phyloP scores from a whole-genome alignment of 1,139 yeast genomes.

The Nakaseomyces nivariensis region DNA sequence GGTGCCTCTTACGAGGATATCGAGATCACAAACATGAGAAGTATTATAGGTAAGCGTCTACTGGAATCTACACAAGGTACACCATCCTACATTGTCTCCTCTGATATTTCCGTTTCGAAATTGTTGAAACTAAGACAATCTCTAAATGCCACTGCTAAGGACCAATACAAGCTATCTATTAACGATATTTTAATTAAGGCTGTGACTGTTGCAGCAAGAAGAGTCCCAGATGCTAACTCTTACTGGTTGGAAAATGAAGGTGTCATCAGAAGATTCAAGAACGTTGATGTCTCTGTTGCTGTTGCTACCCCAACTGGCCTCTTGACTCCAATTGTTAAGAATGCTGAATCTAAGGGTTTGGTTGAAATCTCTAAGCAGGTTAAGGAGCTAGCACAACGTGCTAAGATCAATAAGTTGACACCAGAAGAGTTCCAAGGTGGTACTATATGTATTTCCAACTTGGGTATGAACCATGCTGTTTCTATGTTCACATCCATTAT shows the following conservation, averaged over 20 bases:
- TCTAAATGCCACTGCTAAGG: slow-evolving; percentile 75
- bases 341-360: slow-evolving; percentile 82
- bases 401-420: slow-evolving; percentile 79
- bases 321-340: slow-evolving; percentile 87
- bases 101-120: slow-evolving; percentile 78
- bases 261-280: slow-evolving; percentile 82
- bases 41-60: slow-evolving; percentile 83
- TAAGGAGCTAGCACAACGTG: slow-evolving; percentile 92
- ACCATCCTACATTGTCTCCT: slow-evolving; percentile 88
- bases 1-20: slow-evolving; percentile 63
- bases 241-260: slow-evolving; percentile 88
- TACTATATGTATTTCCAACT: slow-evolving; percentile 92
- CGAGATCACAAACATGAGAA: slow-evolving; percentile 87
- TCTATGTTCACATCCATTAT: slow-evolving; percentile 87
- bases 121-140: slow-evolving; percentile 86
- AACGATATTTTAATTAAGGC: slow-evolving; percentile 94
- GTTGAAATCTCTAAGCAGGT: slow-evolving; percentile 69
- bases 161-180: slow-evolving; percentile 82
- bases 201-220: slow-evolving; percentile 74
- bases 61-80: slow-evolving; percentile 74
- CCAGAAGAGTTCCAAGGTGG: slow-evolving; percentile 99
- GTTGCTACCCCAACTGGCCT: slow-evolving; percentile 97
- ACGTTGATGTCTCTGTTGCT: slow-evolving; percentile 95
- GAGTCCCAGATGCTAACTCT: slow-evolving; percentile 91
- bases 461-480: slow-evolving; percentile 97